Base-by-base conservation (phyloP, 148 eudicot genomes). In the Camellia japonica region DNA sequence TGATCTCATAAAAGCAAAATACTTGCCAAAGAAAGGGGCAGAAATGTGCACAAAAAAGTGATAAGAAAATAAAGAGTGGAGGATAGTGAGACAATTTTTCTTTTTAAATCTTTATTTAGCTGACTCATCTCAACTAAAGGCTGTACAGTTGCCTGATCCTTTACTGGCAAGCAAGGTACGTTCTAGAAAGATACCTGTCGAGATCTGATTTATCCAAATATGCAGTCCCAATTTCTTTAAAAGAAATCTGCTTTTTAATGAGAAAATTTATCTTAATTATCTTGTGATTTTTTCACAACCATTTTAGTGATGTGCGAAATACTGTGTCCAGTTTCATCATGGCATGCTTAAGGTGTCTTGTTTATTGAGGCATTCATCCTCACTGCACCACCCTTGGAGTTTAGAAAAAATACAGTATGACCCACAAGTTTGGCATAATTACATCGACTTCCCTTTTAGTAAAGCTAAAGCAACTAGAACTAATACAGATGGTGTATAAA, bases 61-160 rank as follows among this genome's bases (percentile, higher is more conserved):
- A 47, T 47, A 47, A 47, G 7, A 47, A 47, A 47, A 47, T 47
- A 47, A 7, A 47, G 7, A 47, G 51, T 30, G 30, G 30, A 30
- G 30, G 30, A 30, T 30, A 30, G 30, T 30, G 30, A 30, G 30
- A 30, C 30, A 30, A 30, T 30, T 30, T 30, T 30, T 30, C 30
- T 30, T 30, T 30, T 30, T 30, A 30, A 30, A 30, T 30, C 30
- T 30, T 30, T 30, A 30, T 30, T 30, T 89, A 60, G 82, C 85
- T 52, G 90, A 89, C 46, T 20, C 90, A 18, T 62, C 84, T 75
- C 90, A 89, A 64, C 84, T 89, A 13, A 89, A 82, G 88, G 80
- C 92, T 74, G 81, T 89, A 70, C 76, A 80, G 77, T 82, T 89
- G 83, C 90, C 90, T 68, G 92, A 89, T 43, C 82, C 90, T 59